Evolutionary conservation across 495 filamentous ascomycete genomes (phyloP).

Genomic region (Podospora fimiseda): DNA sequence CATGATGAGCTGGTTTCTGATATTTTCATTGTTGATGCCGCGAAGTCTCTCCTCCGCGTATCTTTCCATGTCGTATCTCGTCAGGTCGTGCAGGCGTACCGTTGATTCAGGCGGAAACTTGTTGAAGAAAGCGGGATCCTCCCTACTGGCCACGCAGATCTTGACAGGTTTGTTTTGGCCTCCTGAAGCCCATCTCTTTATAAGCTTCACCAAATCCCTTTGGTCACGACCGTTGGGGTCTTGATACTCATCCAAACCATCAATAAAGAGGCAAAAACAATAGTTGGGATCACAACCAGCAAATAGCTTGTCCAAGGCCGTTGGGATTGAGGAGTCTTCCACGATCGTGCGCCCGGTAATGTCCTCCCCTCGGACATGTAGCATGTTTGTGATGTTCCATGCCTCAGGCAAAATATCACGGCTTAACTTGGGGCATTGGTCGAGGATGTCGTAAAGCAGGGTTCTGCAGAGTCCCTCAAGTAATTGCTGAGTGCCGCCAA

Average conservation of each 20-base stretch:
- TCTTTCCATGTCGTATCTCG: neutral
- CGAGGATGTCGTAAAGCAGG: slow-evolving; percentile 4
- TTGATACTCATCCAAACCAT: slow-evolving; percentile 34
- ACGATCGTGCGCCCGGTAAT: neutral
- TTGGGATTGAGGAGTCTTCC: neutral
- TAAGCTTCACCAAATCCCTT: slow-evolving; percentile 4
- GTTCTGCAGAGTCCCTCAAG: neutral
- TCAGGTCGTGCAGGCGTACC: slow-evolving; percentile 6
- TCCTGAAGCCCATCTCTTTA: slow-evolving; percentile 9
- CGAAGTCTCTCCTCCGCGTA: slow-evolving; percentile 13
- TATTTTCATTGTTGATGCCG: neutral
- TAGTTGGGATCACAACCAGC: neutral
- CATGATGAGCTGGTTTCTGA: neutral
- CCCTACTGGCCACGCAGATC: slow-evolving; percentile 38
- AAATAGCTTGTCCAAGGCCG: neutral
- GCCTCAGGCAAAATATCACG: neutral
- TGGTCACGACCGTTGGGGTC: slow-evolving; percentile 1
- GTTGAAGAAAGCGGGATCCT: slow-evolving; percentile 29
- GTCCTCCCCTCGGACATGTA: neutral
- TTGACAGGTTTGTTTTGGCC: slow-evolving; percentile 25
- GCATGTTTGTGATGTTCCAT: neutral
- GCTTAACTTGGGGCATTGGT: neutral
- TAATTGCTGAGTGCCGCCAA: neutral
- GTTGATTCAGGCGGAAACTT: slow-evolving; percentile 14
- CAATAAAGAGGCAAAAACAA: slow-evolving; percentile 6